Evolutionary conservation across 345 rosid species (phyloP).

Genomic region (Geranium rotundifolium): DNA sequence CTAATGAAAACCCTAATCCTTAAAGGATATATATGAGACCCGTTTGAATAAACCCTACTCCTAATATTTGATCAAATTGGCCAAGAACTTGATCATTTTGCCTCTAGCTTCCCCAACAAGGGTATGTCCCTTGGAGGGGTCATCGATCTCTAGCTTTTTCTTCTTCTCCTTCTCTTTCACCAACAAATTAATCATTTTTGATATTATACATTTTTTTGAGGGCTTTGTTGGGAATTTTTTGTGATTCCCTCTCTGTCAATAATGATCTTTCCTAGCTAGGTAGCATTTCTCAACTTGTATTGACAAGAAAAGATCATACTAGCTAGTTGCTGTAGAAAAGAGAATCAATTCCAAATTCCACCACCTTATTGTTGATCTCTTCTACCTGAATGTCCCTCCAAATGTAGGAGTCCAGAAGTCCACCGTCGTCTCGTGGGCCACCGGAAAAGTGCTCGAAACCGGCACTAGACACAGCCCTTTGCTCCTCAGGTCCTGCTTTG

Average conservation of each 20-base stretch:
- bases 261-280: no score
- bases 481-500: conserved; percentile 78
- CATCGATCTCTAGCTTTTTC: no score
- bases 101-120: no score
- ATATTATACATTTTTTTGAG: no score
- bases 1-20: neutral
- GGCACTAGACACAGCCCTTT: conserved; percentile 90
- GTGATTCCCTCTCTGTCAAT: conserved; percentile 9
- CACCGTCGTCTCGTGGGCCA: conserved; percentile 67
- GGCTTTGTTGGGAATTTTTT: conserved; percentile 21
- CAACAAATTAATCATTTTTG: no score
- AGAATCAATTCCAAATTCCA: neutral
- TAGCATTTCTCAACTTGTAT: no score
- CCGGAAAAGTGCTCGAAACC: conserved; percentile 77
- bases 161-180: no score
- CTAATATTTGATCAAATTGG: conserved; percentile 18
- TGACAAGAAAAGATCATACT: conserved; percentile 18
- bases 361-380: conserved; percentile 3
- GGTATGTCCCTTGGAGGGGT: no score
- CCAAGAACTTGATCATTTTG: no score
- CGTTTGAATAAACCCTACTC: no score
- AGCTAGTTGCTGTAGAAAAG: conserved; percentile 3
- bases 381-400: conserved; percentile 93
- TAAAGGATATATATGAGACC: no score
- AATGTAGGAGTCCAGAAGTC: conserved; percentile 96